Evolutionary conservation across 176 grass and related monocot species (phyloP), one percentile per base, ranked within the genome.

Genomic region (Triticum aestivum): DNA sequence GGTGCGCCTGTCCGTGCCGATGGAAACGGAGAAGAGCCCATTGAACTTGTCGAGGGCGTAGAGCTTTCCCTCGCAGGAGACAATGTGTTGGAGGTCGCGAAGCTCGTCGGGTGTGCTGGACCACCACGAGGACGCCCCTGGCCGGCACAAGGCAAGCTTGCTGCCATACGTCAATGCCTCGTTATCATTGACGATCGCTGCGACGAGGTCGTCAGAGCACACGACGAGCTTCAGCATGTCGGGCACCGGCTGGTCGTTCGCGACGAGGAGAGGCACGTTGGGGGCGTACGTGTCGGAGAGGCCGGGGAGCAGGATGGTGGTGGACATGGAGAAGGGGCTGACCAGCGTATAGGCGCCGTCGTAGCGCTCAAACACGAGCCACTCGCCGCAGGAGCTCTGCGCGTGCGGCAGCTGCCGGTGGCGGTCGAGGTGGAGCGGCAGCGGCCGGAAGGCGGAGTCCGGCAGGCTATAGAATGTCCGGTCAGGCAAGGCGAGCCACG

Each of bases 381-480:
- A 77, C 45, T 76, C 45, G 1, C 44, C 73, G 6, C 45, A 54
- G 0, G 45, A 51, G 73, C 52, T 78, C 2, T 78, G 32, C 0
- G 51, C 75, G 3, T 78, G 30, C 6, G 75, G 75, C 5, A 78
- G 9, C 30, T 78, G 75, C 17, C 11, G 20, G 20, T 78, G 75
- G 32, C 18, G 30, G 5, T 78, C 27, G 30, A 79, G 76, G 20
- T 39, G 33, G 33, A 79, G 76, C 11, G 33, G 33, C 33, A 79
- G 11, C 6, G 5, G 76, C 20, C 2, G 11, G 76, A 79, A 79
- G 32, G 76, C 20, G 20, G 32, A 61, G 54, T 12, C 34, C 0
- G 76, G 33, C 6, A 79, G 20, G 54, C 56, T 79, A 33, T 79
- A 62, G 54, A 79, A 79, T 11, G 76, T 62, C 76, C 21, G 32